phyloP scores from a whole-genome alignment of 2,329 filamentous ascomycete genomes.

The Rutstroemia sp. region DNA sequence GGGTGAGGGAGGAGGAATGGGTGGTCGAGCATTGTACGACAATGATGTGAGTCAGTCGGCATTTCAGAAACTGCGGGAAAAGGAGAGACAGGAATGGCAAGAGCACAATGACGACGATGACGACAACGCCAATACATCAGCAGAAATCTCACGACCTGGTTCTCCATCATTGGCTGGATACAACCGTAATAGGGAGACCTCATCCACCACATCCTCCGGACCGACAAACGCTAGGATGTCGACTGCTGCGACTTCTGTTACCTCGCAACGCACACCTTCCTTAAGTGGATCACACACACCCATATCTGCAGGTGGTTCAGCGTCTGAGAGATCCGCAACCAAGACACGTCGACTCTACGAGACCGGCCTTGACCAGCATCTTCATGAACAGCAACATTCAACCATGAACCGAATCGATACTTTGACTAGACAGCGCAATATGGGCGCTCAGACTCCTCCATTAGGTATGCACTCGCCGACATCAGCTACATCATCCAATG shows the following conservation, averaged over 20 bases:
- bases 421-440: conserved; percentile 53
- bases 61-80: conserved; percentile 66
- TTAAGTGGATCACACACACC: conserved; percentile 43
- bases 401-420: conserved; percentile 75
- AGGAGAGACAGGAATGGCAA: conserved; percentile 34
- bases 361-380: conserved; percentile 69
- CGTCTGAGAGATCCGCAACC: conserved; percentile 56
- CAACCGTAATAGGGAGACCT: conserved; percentile 74
- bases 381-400: conserved; percentile 73
- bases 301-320: conserved; percentile 31
- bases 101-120: conserved; percentile 27
- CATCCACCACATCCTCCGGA: conserved; percentile 64
- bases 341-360: conserved; percentile 76
- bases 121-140: conserved; percentile 9
- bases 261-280: conserved; percentile 58
- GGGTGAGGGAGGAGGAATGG: conserved; percentile 42
- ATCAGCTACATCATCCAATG: conserved; percentile 27
- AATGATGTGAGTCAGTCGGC: conserved; percentile 77
- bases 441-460: conserved; percentile 25
- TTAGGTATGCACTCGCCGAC: conserved; percentile 21
- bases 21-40: conserved; percentile 69
- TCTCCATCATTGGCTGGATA: conserved; percentile 56
- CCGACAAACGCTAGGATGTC: conserved; percentile 67
- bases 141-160: conserved; percentile 39
- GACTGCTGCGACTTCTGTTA: conserved; percentile 80